These are phyloP conservation scores for Colletotrichum eremochloae DNA, from an alignment of 2,329 filamentous ascomycete genomes.

Conservation along the genomic window DNA sequence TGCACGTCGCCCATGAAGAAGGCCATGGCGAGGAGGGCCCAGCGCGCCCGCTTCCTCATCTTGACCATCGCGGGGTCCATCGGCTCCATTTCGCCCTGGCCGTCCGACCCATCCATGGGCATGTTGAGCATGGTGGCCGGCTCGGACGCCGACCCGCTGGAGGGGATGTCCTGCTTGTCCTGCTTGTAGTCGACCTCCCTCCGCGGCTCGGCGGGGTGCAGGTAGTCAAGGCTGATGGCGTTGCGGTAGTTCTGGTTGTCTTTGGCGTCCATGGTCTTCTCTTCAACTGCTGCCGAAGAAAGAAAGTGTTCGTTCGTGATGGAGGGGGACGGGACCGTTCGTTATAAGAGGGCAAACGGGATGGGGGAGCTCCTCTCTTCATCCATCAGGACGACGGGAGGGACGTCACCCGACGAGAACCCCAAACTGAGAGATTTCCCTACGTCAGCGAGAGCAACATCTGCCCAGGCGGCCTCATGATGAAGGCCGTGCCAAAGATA, in stretches of 20 bases:
- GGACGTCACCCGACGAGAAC: too few species aligned
- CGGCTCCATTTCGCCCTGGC: not conserved
- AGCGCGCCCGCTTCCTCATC: constrained; percentile 24
- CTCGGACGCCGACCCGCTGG: not conserved
- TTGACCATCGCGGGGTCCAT: not conserved
- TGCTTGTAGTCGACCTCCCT: constrained; percentile 14
- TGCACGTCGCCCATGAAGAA: constrained; percentile 38
- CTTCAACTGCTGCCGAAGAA: not conserved
- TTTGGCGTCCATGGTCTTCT: constrained; percentile 30
- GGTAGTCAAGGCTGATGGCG: constrained; percentile 26
- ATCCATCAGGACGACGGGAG: too few species aligned
- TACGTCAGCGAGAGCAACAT: not conserved
- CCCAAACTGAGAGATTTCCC: not conserved
- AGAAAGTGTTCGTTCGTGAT: not conserved
- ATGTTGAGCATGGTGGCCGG: constrained; percentile 8
- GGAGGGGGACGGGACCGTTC: not conserved
- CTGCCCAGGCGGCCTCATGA: not conserved
- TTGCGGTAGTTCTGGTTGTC: constrained; percentile 11
- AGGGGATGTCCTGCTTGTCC: not conserved
- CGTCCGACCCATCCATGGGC: not conserved
- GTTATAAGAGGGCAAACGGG: not conserved
- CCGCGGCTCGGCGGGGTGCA: constrained; percentile 13
- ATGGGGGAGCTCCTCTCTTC: too few species aligned
- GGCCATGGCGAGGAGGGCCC: constrained; percentile 35
- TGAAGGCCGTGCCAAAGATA: not conserved